Base-by-base conservation (phyloP, 1,284 basidiomycete species). In the Anthracocystis walkeri region DNA sequence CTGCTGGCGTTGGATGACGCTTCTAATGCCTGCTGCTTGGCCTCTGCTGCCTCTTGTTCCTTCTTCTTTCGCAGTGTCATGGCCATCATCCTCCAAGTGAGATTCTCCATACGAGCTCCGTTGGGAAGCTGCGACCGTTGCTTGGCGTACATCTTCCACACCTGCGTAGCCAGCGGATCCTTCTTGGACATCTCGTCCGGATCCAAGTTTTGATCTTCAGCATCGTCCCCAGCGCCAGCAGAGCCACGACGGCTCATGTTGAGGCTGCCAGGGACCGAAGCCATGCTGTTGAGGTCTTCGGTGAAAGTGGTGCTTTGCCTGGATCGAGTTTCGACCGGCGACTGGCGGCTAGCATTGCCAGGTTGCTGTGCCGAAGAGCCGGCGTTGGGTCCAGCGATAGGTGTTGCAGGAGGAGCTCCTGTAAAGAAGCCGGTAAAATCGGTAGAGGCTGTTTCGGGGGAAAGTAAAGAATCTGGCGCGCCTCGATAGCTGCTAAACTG, bases 21-120 rank as follows among this genome's bases (percentile, higher is more conserved):
- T n/a, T 63, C 66, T 16, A 35, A 49, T 2, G 67, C 73, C 40
- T 45, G 23, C 51, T 64, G 23, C 51, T 64, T 66, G 49, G 73
- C 73, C 29, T 82, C 79, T 20, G 77, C 77, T 10, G 75, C 60
- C 52, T 84, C 82, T 38, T 78, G 76, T 33, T 80, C 79, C 41
- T 81, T 91, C 87, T 92, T 92, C 88, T 93, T 95, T 87, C 92
- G 92, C 70, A 97, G 87, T 10, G 92, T 92, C 82, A 99, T 88
- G 46, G 95, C 92, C 95, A 97, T 97, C 93, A 98, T 93, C 70
- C 97, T 88, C 96, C 96, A 97, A 0, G 95, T 97, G 57, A 97
- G 86, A 84, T 97, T 97, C 87, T 98, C 96, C 94, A 98, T 95
- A 75, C 95, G 88, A 84, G 95, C 93, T 0, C 93, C 93, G 84